phyloP scores from a whole-genome alignment of 306 rosid genomes.

The Nissolia schottii region DNA sequence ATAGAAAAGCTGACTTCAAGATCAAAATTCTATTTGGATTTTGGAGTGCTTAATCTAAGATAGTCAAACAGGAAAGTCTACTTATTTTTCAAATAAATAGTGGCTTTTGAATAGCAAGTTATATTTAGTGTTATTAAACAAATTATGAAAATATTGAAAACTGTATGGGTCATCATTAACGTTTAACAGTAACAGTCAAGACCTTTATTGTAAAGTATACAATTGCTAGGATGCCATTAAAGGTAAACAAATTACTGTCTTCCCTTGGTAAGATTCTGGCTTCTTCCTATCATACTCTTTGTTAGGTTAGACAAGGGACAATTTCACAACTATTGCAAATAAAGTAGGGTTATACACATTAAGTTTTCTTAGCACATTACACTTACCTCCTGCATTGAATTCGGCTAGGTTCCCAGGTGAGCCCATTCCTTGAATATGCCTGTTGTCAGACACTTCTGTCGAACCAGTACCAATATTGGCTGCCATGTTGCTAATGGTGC shows the following conservation, averaged over 20 bases:
- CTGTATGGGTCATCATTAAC: not conserved
- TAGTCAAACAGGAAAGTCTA: constrained; percentile 14
- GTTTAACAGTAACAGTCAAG: constrained; percentile 11
- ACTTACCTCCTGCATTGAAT: constrained; percentile 61
- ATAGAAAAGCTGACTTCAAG: constrained; percentile 18
- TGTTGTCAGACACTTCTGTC: constrained; percentile 47
- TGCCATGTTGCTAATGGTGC: constrained; percentile 37
- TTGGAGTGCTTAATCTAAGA: not conserved
- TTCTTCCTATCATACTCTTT: not conserved
- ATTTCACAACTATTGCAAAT: not conserved
- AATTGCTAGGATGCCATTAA: constrained; percentile 5
- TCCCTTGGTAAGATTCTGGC: not conserved
- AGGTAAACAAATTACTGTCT: constrained; percentile 10
- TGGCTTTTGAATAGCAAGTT: not conserved
- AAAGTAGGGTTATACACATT: not conserved
- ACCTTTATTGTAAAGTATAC: constrained; percentile 3
- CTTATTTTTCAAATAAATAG: constrained; percentile 1
- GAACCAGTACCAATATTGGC: constrained; percentile 47
- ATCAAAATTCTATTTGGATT: not conserved
- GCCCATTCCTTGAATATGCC: constrained; percentile 45
- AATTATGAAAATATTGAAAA: not conserved
- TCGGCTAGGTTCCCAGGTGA: constrained; percentile 51
- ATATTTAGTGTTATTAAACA: not conserved
- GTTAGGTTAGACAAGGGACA: not conserved
- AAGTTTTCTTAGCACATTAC: constrained; percentile 3